Conservation (phyloP, 768 basidiomycete species). For the Suillus fuscotomentosus region DNA sequence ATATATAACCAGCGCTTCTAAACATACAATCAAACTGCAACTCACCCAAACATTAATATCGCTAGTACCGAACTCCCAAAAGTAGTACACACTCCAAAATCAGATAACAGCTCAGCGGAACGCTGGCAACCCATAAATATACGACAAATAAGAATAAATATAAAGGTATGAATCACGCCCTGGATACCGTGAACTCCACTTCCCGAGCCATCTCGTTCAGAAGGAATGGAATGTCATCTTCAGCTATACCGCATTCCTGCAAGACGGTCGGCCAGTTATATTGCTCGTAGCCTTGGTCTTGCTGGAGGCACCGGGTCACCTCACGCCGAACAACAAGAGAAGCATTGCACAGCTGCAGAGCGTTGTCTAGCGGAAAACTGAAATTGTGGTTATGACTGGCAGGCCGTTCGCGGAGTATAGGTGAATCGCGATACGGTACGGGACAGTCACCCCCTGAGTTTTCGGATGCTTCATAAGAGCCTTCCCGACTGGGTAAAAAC, state of each 20-base stretch:
- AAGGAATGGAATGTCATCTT: conserved; percentile 14
- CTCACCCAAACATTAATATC: not conserved
- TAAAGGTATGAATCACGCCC: not conserved
- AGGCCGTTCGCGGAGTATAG: not conserved
- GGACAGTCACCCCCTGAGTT: not conserved
- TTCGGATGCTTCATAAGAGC: not conserved
- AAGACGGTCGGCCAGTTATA: conserved; percentile 26
- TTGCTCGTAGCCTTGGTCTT: conserved; percentile 23
- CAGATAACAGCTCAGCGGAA: not conserved
- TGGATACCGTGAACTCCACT: conserved; percentile 12
- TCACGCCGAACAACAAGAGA: conserved; percentile 18
- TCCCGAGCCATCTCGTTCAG: conserved; percentile 28
- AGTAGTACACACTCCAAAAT: not conserved
- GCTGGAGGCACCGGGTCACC: conserved; percentile 24
- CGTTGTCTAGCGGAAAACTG: conserved; percentile 21
- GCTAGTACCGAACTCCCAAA: not conserved
- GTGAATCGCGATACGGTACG: conserved; percentile 14
- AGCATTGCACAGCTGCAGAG: conserved; percentile 14
- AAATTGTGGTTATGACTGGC: not conserved
- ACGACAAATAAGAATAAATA: not conserved
- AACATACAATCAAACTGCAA: not conserved
- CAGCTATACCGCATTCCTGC: conserved; percentile 19
- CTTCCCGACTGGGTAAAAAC: not conserved
- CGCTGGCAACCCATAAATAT: not conserved
- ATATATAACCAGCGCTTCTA: not conserved